Percentiles rank a stretch among this genome's conserved stretches.
These are phyloP conservation scores for Penicillium freii DNA, from an alignment of 2,329 filamentous ascomycete species.

Conservation along the genomic window DNA sequence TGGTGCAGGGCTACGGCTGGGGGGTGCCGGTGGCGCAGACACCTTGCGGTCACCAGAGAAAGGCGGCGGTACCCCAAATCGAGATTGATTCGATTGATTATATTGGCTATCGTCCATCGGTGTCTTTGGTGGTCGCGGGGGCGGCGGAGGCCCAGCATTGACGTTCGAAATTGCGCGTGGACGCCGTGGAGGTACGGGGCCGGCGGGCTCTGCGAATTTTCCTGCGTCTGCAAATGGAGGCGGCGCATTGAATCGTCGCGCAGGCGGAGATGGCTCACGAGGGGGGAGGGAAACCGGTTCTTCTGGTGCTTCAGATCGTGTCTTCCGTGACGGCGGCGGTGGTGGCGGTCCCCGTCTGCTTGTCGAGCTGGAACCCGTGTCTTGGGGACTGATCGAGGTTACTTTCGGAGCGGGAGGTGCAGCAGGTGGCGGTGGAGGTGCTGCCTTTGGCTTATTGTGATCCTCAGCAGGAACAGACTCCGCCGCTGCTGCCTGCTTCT, in stretches of 20 bases:
- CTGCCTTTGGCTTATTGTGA: constrained; percentile 52
- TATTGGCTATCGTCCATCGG: constrained; percentile 66
- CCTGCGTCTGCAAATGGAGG: constrained; percentile 88
- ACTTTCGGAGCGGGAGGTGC: constrained; percentile 49
- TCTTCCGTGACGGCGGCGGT: constrained; percentile 53
- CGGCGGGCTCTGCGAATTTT: constrained; percentile 66
- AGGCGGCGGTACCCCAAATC: constrained; percentile 75
- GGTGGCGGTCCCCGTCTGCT: constrained; percentile 60
- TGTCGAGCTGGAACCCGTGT: constrained; percentile 55
- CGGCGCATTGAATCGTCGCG: constrained; percentile 70
- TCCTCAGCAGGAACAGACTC: constrained; percentile 45
- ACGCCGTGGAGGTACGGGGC: constrained; percentile 48
- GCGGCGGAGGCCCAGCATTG: constrained; percentile 62
- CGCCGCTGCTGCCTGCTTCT: constrained; percentile 55
- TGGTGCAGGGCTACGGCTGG: constrained; percentile 61
- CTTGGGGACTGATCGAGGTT: constrained; percentile 57
- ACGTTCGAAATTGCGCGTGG: constrained; percentile 51
- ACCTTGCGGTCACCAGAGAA: constrained; percentile 66
- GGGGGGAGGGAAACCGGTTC: constrained; percentile 61
- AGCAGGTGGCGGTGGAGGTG: constrained; percentile 61
- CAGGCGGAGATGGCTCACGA: constrained; percentile 63
- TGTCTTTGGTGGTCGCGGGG: constrained; percentile 67
- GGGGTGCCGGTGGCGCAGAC: constrained; percentile 68
- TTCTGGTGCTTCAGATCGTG: constrained; percentile 49
- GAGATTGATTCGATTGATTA: constrained; percentile 46